phyloP scores from a whole-genome alignment of 2,329 filamentous ascomycete species.

The Arthrobotrys musiformis region DNA sequence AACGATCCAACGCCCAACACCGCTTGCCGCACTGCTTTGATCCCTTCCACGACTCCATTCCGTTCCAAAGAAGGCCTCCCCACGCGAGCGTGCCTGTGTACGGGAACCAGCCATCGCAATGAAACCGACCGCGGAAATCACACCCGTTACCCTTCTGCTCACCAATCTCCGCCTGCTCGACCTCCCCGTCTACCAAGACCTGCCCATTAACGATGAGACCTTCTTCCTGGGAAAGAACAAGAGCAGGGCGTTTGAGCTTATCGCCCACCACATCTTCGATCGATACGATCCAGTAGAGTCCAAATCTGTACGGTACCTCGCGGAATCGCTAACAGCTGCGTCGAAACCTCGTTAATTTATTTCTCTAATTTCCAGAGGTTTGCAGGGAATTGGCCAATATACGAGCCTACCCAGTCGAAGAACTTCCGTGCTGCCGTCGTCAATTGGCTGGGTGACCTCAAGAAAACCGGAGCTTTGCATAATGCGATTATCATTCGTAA shows the following conservation, averaged over 20 bases:
- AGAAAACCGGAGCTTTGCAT: conserved; percentile 81
- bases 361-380: conserved; percentile 73
- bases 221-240: conserved; percentile 77
- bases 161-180: conserved; percentile 86
- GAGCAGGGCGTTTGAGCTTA: conserved; percentile 86
- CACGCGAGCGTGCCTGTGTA: not conserved
- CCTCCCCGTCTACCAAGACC: conserved; percentile 74
- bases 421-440: conserved; percentile 88
- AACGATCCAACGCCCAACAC: not conserved
- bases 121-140: conserved; percentile 47
- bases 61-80: not conserved
- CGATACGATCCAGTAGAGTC: conserved; percentile 84
- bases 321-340: not conserved
- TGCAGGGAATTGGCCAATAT: conserved; percentile 86
- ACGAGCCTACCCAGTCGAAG: conserved; percentile 88
- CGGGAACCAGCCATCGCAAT: not conserved
- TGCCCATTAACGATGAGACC: conserved; percentile 79
- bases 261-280: conserved; percentile 84
- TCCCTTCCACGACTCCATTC: not conserved
- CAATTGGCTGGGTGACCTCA: conserved; percentile 81
- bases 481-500: conserved; percentile 80
- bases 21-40: too few relatives aligned
- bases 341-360: not conserved
- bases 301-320: conserved; percentile 69
- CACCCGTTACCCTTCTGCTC: conserved; percentile 73